Conservation (phyloP, 1,284 basidiomycete species). For the Laetiporus sulphureus region DNA sequence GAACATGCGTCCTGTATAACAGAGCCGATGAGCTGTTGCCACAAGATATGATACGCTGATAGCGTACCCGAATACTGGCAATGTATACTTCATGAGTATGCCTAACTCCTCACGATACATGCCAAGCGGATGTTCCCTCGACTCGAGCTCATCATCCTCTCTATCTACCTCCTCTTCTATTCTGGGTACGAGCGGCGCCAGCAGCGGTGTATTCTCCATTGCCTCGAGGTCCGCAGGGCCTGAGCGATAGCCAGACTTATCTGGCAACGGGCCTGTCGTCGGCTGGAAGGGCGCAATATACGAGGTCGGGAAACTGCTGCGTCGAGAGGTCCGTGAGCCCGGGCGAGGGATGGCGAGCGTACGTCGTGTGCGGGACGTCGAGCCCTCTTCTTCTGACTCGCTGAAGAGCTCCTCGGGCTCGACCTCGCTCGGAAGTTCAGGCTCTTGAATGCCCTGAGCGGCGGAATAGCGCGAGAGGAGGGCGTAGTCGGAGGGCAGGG, state of each 20-base stretch:
- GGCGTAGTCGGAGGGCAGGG: slow-evolving; percentile 58
- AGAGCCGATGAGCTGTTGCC: not conserved
- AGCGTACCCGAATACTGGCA: slow-evolving; percentile 61
- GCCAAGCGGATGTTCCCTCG: slow-evolving; percentile 17
- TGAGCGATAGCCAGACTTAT: slow-evolving; percentile 22
- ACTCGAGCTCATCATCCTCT: slow-evolving; percentile 21
- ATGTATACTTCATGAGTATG: slow-evolving; percentile 57
- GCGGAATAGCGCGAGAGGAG: slow-evolving; percentile 45
- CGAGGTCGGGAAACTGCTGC: slow-evolving; percentile 28
- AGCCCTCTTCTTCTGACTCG: slow-evolving; percentile 5
- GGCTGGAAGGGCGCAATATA: slow-evolving; percentile 28
- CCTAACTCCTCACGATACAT: slow-evolving; percentile 54
- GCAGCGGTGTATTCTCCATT: slow-evolving; percentile 46
- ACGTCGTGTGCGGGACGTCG: slow-evolving; percentile 5
- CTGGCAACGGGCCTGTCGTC: slow-evolving; percentile 24
- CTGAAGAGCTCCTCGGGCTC: slow-evolving; percentile 7
- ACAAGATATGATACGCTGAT: not conserved
- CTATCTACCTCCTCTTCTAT: slow-evolving; percentile 33
- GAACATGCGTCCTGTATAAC: slow-evolving; percentile 55
- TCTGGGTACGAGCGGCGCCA: slow-evolving; percentile 40
- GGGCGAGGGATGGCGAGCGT: slow-evolving; percentile 9
- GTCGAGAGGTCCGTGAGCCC: slow-evolving; percentile 12
- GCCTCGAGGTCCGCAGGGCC: slow-evolving; percentile 18
- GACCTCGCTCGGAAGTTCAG: slow-evolving; percentile 7
- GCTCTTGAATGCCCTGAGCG: slow-evolving; percentile 13